Evolutionary conservation across 331 rosid genomes (phyloP), one percentile per base, ranked within the genome.

Genomic region (Quercus phellos): DNA sequence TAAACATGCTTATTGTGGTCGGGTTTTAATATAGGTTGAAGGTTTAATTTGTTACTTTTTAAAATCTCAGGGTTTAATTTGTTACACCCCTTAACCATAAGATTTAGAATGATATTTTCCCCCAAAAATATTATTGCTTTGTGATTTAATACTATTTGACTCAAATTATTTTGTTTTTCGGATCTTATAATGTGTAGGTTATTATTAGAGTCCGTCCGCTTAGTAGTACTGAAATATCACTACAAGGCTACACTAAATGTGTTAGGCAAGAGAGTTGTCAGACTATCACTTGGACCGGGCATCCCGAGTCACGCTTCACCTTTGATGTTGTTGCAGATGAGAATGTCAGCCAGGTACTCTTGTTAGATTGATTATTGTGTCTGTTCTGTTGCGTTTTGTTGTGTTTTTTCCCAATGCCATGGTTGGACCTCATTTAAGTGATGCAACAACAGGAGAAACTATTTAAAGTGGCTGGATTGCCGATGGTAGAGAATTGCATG

Each of bases 301-400:
- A 82, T 82, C 98, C 98, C 1, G 98, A 95, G 86, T 89, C 98
- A 12, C 94, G 98, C 3, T 95, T 87, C 77, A 95, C 99, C 1
- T 95, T 95, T 83, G 99, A 95, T 78, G 72, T 91, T 67, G 99
- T 95, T 85, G 98, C 99, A 54, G 99, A 95, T 63, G 99, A 95
- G 92, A 85, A 84, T 66, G 94, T 91, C 81, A 90, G 91, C 92
- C 99, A 93, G 97, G 99, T 88, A 81, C 53, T 21, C 11, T 78
- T 76, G 56, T 70, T 67, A 14, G 18, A 26, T 59, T 13, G 55
- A 56, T 76, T 51, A 64, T n/a, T 68, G 51, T 4, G 29, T 68
- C 1, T 30, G 30, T 34, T 71, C 1, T 26, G 30, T 34, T 53
- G 7, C 18, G 3, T 32, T 61, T 69, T 30, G 32, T 5, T 77